phyloP scores from a whole-genome alignment of 257 asterid genomes.

The Solanum clarkiae region DNA sequence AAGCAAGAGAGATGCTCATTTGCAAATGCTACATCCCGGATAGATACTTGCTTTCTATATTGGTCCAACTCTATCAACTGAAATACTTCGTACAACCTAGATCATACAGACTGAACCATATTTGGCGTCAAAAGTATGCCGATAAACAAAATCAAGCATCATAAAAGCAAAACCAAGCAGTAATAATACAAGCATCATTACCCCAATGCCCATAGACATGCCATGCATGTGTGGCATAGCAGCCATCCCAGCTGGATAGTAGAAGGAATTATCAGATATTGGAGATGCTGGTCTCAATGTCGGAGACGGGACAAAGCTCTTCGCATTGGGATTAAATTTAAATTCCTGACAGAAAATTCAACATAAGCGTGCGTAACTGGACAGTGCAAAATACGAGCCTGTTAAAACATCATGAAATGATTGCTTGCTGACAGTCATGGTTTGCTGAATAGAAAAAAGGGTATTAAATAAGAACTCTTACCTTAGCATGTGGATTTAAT shows the following conservation, averaged over 20 bases:
- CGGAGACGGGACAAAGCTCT: constrained; percentile 73
- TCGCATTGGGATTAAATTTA: constrained; percentile 77
- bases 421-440: background rate
- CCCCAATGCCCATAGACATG: constrained; percentile 84
- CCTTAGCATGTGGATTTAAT: constrained; percentile 94
- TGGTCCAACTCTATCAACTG: background rate
- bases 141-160: background rate
- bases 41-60: background rate
- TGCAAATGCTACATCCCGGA: background rate
- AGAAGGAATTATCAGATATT: constrained; percentile 64
- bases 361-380: background rate
- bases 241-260: constrained; percentile 65
- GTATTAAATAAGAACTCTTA: constrained; percentile 2
- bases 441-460: background rate
- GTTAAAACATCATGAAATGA: background rate
- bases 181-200: constrained; percentile 16
- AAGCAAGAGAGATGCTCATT: background rate
- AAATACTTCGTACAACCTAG: background rate
- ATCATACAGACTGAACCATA: background rate
- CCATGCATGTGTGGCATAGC: constrained; percentile 72
- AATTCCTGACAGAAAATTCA: constrained; percentile 52
- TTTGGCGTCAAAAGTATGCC: background rate
- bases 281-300: constrained; percentile 80
- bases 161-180: background rate
- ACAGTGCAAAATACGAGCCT: background rate